Evolutionary conservation across 2,329 filamentous ascomycete genomes (phyloP), one percentile per base, ranked within the genome.

Genomic region (Epichloe hybrida): DNA sequence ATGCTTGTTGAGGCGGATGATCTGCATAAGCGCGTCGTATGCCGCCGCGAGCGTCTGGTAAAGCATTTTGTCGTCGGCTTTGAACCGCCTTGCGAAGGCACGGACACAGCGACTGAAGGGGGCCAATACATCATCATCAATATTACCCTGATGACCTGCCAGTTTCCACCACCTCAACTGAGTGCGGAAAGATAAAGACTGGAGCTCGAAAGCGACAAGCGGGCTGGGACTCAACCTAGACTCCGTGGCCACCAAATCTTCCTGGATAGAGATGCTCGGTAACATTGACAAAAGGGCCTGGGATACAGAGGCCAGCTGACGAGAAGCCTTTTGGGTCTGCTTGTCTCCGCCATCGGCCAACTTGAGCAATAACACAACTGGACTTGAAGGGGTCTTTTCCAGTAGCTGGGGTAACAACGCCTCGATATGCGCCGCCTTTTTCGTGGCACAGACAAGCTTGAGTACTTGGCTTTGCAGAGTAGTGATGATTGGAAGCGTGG

Each of bases 131-230:
- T 88, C 84, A 51, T 80, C 81, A 37, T 81, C 75, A 4, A 75
- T 61, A 52, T 84, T 75, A 1, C 75, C 76, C 52, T 75, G 63
- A 57, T 86, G 81, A 2, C 73, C 71, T 6, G 76, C 76, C 52
- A 87, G 59, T 41, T 66, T 70, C 84, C 84, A 88, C 75, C 80
- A 86, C 41, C 71, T 67, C n/a, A 82, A 64, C 34, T 83, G 76
- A 7, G 75, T 69, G 23, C 73, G 71, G 39, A 90, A 72, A 9
- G 80, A 84, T 1, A 86, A 63, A 1, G 72, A 67, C 57, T 89
- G 85, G 1, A 88, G 63, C 54, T 78, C 74, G 47, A 89, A 74
- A 1, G 78, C 77, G 2, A 70, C 64, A 21, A 73, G 67, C 1
- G 85, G 81, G 2, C 71, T 70, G 3, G 81, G 72, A 53, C 74